Evolutionary conservation across 495 filamentous ascomycete species (phyloP), one percentile per base, ranked within the genome.

Genomic region (Penicillium odoratum): DNA sequence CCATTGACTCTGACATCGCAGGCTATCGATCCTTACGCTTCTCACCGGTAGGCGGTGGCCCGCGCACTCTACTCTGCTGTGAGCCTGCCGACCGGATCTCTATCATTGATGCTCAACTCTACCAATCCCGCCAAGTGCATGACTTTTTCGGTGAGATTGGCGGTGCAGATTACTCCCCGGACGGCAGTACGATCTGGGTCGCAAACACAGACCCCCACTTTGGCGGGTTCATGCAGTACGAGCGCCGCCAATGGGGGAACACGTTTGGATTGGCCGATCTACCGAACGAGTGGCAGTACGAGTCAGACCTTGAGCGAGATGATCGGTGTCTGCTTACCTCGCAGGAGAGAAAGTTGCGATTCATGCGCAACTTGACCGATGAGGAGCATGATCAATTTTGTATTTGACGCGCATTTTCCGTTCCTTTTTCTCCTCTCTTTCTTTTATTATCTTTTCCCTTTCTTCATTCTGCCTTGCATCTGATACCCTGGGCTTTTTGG

Each of bases 121-220:
- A 83, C 69, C 70, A 76, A 8, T 79, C 80, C 11, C 85, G 85
- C 56, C 93, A 97, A 65, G 87, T 84, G 8, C 73, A 96, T 3
- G 89, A 92, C 59, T 87, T 96, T 65, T 96, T 95, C 63, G 92
- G 93, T 15, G 89, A 93, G 61, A 83, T 95, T 29, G 91, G 85
- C 4, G 93, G 93, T 4, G 80, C 91, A 3, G 83, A 83, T 38
- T 89, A 92, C 59, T 76, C 85, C 25, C 83, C 86, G 21, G 89
- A 87, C 58, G 93, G 93, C 5, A 74, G 80, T 40, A 81, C 85
- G 48, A 74, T 97, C 36, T 84, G 85, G 63, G 84, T 94, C 3
- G 83, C 90, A 16, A 93, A 90, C 57, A 82, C 83, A 18, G 93
- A 98, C 66, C 75, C 74, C 26, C 79, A 78, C 28, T 86, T 91